These are phyloP conservation scores for Alternaria incomplexa DNA, from an alignment of 2,329 filamentous ascomycete species.

Conservation along the genomic window DNA sequence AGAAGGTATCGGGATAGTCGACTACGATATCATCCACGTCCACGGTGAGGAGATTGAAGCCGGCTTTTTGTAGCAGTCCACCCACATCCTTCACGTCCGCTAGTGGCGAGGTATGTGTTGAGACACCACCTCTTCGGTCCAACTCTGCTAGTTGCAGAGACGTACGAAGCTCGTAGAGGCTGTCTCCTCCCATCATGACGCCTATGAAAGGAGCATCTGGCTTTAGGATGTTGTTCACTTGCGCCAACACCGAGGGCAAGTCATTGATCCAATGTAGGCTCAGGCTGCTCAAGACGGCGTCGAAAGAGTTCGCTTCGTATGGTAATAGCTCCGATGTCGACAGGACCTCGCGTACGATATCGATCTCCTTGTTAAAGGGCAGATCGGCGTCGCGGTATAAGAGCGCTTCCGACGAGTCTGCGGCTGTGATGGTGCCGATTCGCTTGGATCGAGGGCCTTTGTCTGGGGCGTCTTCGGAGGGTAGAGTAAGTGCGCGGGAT, in stretches of 20 bases:
- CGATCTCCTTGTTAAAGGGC: slow-evolving; percentile 75
- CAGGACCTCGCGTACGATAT: slow-evolving; percentile 78
- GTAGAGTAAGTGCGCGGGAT: slow-evolving; percentile 73
- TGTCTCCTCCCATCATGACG: slow-evolving; percentile 96
- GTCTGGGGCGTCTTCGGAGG: slow-evolving; percentile 66
- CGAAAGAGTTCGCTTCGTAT: slow-evolving; percentile 78
- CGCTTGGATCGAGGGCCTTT: slow-evolving; percentile 72
- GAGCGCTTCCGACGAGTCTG: slow-evolving; percentile 78
- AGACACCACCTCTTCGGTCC: slow-evolving; percentile 88
- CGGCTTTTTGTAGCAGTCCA: slow-evolving; percentile 81
- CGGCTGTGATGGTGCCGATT: slow-evolving; percentile 76
- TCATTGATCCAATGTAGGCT: slow-evolving; percentile 98
- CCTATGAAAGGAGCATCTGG: slow-evolving; percentile 91
- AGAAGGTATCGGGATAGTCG: slow-evolving; percentile 88
- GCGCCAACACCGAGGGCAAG: slow-evolving; percentile 80
- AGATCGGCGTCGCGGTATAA: slow-evolving; percentile 79
- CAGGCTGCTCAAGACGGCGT: slow-evolving; percentile 86
- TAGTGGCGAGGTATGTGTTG: slow-evolving; percentile 86
- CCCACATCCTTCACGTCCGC: slow-evolving; percentile 93
- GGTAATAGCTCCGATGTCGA: slow-evolving; percentile 75
- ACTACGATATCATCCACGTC: slow-evolving; percentile 98
- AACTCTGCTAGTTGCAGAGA: slow-evolving; percentile 91
- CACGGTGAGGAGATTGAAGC: slow-evolving; percentile 95
- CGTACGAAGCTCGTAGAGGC: slow-evolving; percentile 89
- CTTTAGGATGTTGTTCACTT: slow-evolving; percentile 86